phyloP scores from a whole-genome alignment of 371 early-diverging fungal species.

The Syncephalis plumigaleata region DNA sequence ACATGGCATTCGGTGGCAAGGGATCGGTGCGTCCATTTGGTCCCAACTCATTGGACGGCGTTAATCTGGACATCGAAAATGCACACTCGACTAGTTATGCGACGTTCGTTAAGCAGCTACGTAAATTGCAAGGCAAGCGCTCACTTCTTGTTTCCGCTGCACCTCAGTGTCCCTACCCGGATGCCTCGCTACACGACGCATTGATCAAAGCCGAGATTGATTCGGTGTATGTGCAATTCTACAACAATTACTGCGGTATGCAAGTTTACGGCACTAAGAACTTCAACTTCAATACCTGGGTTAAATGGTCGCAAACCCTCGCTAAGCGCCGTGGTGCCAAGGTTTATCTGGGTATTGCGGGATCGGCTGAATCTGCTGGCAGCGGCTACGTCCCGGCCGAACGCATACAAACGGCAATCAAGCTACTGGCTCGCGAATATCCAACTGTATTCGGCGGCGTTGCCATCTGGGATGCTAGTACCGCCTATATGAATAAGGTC shows the following conservation, averaged over 20 bases:
- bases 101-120: slow-evolving; percentile 26
- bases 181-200: slow-evolving; percentile 9
- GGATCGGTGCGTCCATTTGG: slow-evolving; percentile 36
- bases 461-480: slow-evolving; percentile 43
- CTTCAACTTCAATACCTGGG: slow-evolving; percentile 43
- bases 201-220: slow-evolving; percentile 12
- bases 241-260: slow-evolving; percentile 43
- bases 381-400: slow-evolving; percentile 25
- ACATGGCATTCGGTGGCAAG: slow-evolving; percentile 32
- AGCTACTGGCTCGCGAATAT: slow-evolving; percentile 11
- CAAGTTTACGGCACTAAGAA: slow-evolving; percentile 16
- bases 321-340: slow-evolving; percentile 37
- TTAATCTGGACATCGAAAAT: slow-evolving; percentile 55
- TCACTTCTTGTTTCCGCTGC: slow-evolving; percentile 48
- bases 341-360: slow-evolving; percentile 38
- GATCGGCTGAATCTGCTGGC: slow-evolving; percentile 28
- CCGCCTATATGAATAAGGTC: neutral
- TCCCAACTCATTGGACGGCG: slow-evolving; percentile 37
- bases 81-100: slow-evolving; percentile 22
- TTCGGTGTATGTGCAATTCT: slow-evolving; percentile 48
- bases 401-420: slow-evolving; percentile 19
- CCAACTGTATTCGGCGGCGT: slow-evolving; percentile 36
- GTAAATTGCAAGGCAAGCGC: slow-evolving; percentile 8
- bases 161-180: slow-evolving; percentile 56
- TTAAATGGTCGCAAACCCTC: slow-evolving; percentile 26